phyloP scores from a whole-genome alignment of 176 grass and related monocot genomes.

The Secale cereale region DNA sequence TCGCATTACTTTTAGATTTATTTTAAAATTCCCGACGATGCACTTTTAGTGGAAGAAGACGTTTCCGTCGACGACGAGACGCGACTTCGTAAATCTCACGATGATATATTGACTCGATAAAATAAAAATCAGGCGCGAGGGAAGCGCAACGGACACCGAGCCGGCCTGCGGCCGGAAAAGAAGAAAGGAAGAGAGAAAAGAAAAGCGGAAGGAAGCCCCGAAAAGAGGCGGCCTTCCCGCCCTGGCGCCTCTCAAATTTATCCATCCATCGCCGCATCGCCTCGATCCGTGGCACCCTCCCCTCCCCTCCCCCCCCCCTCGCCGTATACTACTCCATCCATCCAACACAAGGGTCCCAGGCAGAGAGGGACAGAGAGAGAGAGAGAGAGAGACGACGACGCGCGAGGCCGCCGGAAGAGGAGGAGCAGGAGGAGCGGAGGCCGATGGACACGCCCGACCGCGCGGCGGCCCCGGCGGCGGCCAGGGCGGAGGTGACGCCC shows the following conservation, averaged over 20 bases:
- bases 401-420: no score
- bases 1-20: no score
- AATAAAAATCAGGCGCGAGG: no score
- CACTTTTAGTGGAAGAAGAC: no score
- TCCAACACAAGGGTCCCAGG: conserved; percentile 1
- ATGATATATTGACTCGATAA: no score
- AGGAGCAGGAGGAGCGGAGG: not conserved
- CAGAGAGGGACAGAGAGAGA: not conserved
- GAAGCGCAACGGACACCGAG: not conserved
- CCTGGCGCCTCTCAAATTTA: conserved; percentile 22
- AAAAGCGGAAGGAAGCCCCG: not conserved
- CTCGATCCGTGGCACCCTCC: not conserved
- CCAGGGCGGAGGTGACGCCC: conserved; percentile 41
- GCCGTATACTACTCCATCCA: no score
- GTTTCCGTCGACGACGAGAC: no score
- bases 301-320: conserved; percentile 3
- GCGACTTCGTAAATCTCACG: no score
- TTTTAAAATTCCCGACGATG: no score
- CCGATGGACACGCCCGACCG: conserved; percentile 49
- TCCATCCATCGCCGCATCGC: not conserved
- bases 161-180: not conserved
- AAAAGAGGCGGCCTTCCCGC: conserved; percentile 26
- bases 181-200: not conserved
- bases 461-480: not conserved
- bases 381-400: not conserved